phyloP scores from a whole-genome alignment of 1,284 basidiomycete genomes.

The Fomitopsis pinicola region DNA sequence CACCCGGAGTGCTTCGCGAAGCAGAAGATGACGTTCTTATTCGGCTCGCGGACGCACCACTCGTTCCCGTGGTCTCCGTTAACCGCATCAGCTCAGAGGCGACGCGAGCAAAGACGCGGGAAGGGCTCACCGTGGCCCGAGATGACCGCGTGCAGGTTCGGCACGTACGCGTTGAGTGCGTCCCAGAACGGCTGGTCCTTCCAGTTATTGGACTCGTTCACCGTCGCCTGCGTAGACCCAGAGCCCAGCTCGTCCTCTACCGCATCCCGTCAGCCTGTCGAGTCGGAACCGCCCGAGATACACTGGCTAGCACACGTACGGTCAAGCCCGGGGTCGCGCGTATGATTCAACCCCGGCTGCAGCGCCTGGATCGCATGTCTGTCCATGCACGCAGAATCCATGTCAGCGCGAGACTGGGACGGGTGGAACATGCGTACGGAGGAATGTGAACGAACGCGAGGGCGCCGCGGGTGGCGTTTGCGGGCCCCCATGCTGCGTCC shows the following conservation, averaged over 20 bases:
- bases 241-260: slow-evolving; percentile 49
- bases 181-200: slow-evolving; percentile 60
- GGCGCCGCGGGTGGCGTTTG: slow-evolving; percentile 40
- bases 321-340: slow-evolving; percentile 56
- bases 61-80: slow-evolving; percentile 71
- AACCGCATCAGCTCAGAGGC: background rate
- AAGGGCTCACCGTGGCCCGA: background rate
- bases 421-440: slow-evolving; percentile 15
- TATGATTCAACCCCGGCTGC: slow-evolving; percentile 44
- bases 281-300: background rate
- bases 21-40: slow-evolving; percentile 60
- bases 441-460: slow-evolving; percentile 72
- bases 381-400: background rate
- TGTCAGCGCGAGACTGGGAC: background rate
- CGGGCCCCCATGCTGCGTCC: slow-evolving; percentile 55
- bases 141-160: slow-evolving; percentile 55
- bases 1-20: slow-evolving; percentile 72
- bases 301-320: slow-evolving; percentile 33
- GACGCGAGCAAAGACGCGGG: background rate
- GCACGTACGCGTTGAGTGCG: slow-evolving; percentile 51
- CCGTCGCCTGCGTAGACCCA: slow-evolving; percentile 57
- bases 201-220: slow-evolving; percentile 30
- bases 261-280: background rate
- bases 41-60: slow-evolving; percentile 64
- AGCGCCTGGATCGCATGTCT: slow-evolving; percentile 51